Evolutionary conservation across 495 filamentous ascomycete genomes (phyloP), one percentile per base, ranked within the genome.

Genomic region (Stereocaulon alpinum): DNA sequence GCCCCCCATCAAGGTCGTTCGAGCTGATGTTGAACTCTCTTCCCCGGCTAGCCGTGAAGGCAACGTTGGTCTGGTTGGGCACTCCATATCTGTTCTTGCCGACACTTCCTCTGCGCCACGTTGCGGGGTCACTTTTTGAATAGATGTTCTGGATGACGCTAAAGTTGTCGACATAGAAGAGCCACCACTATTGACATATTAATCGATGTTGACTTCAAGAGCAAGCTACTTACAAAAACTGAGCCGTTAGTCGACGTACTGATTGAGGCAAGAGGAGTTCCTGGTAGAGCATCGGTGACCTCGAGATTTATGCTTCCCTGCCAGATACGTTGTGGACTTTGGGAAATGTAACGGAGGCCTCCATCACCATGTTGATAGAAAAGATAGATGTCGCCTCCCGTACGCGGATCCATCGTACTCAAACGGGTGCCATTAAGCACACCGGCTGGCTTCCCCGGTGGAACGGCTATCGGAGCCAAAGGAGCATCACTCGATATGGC

Each of bases 271-370:
- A 60, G 34, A 37, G 44, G 57, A 43, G 45, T 60, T 41, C 48
- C 29, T 14, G 42, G 2, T 45, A 2, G 56, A 10, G 56, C 56
- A 58, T 58, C 27, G 22, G 43, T 12, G 44, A 58, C 56, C 27
- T 60, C 14, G 17, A 60, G 57, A n/a, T 60, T 37, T n/a, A 29
- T 60, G 34, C 32, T 54, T 15, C 57, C 47, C 57, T 60, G 48
- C 57, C 40, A 60, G 4, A 60, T 30, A 42, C 48, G 32, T 11
- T 40, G 48, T 22, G 29, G 57, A 34, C 57, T 60, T 54, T 60
- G 57, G 34, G 45, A 40, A 12, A 58, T 52, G 48, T 60, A 60
- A 32, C 34, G 37, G 34, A 60, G 45, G n/a, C 45, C 22, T 4
- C 57, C 48, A 42, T 60, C 57, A 32, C 24, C 30, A 22, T 29